Conservation (phyloP, 1,284 basidiomycete genomes). For the Cystobasidium pallidum region DNA sequence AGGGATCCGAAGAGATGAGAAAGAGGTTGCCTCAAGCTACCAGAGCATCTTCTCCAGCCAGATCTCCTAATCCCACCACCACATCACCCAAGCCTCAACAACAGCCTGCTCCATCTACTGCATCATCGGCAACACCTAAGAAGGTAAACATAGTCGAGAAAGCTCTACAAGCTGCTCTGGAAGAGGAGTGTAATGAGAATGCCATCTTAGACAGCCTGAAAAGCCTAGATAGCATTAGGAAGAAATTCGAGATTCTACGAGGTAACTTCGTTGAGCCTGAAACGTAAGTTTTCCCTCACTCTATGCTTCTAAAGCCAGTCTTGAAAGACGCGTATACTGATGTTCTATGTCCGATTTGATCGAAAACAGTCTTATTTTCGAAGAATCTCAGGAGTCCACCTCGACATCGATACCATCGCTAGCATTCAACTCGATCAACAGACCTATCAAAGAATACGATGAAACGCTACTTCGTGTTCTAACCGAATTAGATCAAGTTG, state of each 20-base stretch:
- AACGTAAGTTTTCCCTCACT: constrained; percentile 20
- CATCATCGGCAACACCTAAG: neutral
- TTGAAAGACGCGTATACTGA: no score
- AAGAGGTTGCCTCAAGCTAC: neutral
- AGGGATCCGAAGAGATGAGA: neutral
- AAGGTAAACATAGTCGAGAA: constrained; percentile 6
- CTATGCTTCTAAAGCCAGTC: neutral
- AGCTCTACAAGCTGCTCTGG: constrained; percentile 1
- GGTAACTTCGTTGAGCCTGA: constrained; percentile 26
- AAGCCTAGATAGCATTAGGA: constrained; percentile 11
- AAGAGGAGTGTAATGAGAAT: constrained; percentile 9
- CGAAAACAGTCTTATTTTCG: constrained; percentile 37
- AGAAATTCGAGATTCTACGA: constrained; percentile 11
- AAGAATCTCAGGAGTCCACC: neutral
- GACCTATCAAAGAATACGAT: constrained; percentile 36
- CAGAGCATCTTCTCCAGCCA: constrained; percentile 5
- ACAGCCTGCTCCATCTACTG: neutral
- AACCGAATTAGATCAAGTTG: constrained; percentile 32
- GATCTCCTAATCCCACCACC: neutral
- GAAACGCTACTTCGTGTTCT: constrained; percentile 31
- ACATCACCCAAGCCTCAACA: neutral
- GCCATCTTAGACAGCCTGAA: constrained; percentile 17
- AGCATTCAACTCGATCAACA: constrained; percentile 25
- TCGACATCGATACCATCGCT: constrained; percentile 15
- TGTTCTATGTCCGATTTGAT: neutral